These are phyloP conservation scores for Cercospora beticola DNA, from an alignment of 2,329 filamentous ascomycete species.

Conservation along the genomic window DNA sequence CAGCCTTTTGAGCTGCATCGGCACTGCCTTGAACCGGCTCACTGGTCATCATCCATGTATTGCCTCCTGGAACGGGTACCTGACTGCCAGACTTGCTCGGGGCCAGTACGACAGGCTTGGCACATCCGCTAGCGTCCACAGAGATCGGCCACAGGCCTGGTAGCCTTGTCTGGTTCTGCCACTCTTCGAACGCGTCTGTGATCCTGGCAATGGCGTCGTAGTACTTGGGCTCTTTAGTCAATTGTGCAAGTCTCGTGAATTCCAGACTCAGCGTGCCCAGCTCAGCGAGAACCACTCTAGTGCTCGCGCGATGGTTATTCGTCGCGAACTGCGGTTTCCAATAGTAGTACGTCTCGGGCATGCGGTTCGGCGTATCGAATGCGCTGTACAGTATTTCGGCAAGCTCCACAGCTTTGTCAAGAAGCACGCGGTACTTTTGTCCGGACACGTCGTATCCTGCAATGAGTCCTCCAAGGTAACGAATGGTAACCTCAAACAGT, in stretches of 20 bases:
- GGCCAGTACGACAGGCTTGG: slow-evolving; percentile 42
- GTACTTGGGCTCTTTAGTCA: slow-evolving; percentile 78
- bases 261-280: slow-evolving; percentile 80
- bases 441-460: slow-evolving; percentile 83
- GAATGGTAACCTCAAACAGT: slow-evolving; percentile 90
- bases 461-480: slow-evolving; percentile 83
- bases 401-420: slow-evolving; percentile 76
- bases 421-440: slow-evolving; percentile 64
- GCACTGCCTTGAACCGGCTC: slow-evolving; percentile 19
- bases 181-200: slow-evolving; percentile 73
- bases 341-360: slow-evolving; percentile 79
- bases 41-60: slow-evolving; percentile 26
- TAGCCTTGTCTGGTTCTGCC: slow-evolving; percentile 69
- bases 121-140: slow-evolving; percentile 78
- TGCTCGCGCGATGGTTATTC: slow-evolving; percentile 62
- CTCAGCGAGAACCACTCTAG: slow-evolving; percentile 62
- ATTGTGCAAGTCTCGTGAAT: slow-evolving; percentile 83
- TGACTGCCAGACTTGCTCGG: slow-evolving; percentile 16
- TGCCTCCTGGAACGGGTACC: slow-evolving; percentile 26
- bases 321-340: slow-evolving; percentile 69
- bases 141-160: slow-evolving; percentile 78
- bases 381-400: slow-evolving; percentile 77
- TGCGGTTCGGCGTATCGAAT: slow-evolving; percentile 90
- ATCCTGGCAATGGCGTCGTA: slow-evolving; percentile 88
- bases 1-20: slow-evolving; percentile 16